Evolutionary conservation across 2,329 filamentous ascomycete species (phyloP), one percentile per base, ranked within the genome.

Genomic region (Lachnellula arida): DNA sequence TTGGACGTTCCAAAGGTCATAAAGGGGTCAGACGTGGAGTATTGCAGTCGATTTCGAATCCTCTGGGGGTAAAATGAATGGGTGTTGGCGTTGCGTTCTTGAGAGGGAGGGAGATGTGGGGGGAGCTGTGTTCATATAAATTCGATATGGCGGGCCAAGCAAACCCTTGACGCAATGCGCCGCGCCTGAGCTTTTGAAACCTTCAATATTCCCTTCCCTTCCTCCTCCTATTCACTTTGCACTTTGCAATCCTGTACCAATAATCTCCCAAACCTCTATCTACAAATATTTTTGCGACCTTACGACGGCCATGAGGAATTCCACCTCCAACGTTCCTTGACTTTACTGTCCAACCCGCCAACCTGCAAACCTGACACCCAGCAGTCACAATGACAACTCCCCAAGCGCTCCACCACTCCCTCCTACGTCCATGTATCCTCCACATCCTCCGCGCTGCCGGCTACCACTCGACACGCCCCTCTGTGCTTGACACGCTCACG

Each of bases 381-480:
- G 47, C 48, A 57, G 44, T 46, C 57, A 60, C 46, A 63, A 74
- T 62, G 68, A 54, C 67, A 55, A 79, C 78, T 72, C 72, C 74
- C 46, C 71, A 74, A 54, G 73, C 76, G 59, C 76, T 88, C 49
- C 81, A 87, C 74, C 87, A 90, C 73, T 87, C 89, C 58, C 86
- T 96, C 61, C 80, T 97, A 55, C 90, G 91, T 43, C 93, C 93
- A 2, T 86, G 87, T 48, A 84, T 97, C 58, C 84, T 97, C 56
- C 91, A 97, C 73, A 93, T 96, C 67, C 84, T 97, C 51, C 91
- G 93, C 68, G 90, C 92, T 32, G 87, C 91, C 23, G 93, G 93
- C 70, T 97, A 95, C 75, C 89, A 95, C 71, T 81, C 87, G 43
- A 89, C 91, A 50, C 85, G 85, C 53, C 86, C 90, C 2, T 87